Evolutionary conservation across 495 filamentous ascomycete species (phyloP), one percentile per base, ranked within the genome.

Genomic region (Jackrogersella minutella): DNA sequence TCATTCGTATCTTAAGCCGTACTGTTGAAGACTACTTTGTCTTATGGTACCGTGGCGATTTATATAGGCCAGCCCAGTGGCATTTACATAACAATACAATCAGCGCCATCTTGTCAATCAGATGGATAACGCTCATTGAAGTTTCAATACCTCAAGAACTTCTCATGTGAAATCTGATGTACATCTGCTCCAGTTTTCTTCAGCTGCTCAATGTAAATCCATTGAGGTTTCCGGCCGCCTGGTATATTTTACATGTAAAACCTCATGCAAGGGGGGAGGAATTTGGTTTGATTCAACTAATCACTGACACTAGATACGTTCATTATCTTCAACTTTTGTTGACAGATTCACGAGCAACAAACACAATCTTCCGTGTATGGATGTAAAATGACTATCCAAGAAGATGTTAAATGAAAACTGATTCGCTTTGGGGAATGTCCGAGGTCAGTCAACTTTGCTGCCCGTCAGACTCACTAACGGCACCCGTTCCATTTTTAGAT

Each of bases 61-160:
- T 61, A 61, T 62, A 57, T 64, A 66, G 43, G 36, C 8, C 19
- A 39, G 62, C 62, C 44, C 13, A 58, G 17, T 43, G 52, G 56
- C 43, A 62, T 46, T 58, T 66, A 60, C 19, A 62, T 36, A 17
- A 58, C 37, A 73, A 68, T 68, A 58, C 66, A 72, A 68, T 70
- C 72, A 70, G 69, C 66, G 62, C 72, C 69, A 70, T 74, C 49
- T 66, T 60, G 72, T 44, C 22, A 58, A 57, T 54, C 57, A 41
- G 57, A 63, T 74, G 72, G 69, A 68, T 58, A 52, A 37, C 65
- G 69, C 72, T 72, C 66, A 70, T 72, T 74, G 47, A 57, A 63
- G 19, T 22, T 60, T 30, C 61, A 33, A 50, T 24, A 26, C 11
- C 7, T 46, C 41, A 10, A 43, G 17, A 22, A 11, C 5, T 22